phyloP scores from a whole-genome alignment of 495 filamentous ascomycete species.

The Hyphodiscus hymeniophilus region DNA sequence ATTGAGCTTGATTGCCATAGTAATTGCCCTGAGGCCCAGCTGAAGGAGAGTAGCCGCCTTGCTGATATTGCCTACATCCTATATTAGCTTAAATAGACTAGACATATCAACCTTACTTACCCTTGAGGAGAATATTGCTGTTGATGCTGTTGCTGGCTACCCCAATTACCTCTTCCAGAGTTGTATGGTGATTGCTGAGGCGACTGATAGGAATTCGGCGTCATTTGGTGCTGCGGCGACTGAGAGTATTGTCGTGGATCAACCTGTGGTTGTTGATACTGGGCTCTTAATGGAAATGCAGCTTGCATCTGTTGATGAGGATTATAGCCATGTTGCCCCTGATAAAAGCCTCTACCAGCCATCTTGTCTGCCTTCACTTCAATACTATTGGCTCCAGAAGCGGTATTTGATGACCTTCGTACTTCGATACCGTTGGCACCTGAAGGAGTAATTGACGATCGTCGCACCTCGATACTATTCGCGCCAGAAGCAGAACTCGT shows the following conservation, averaged over 20 bases:
- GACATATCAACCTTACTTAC: conserved; percentile 8
- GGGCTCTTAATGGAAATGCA: conserved; percentile 25
- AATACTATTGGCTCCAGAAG: conserved; percentile 25
- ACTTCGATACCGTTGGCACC: conserved; percentile 27
- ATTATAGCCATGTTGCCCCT: conserved; percentile 28
- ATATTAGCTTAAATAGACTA: conserved; percentile 14
- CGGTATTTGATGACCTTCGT: conserved; percentile 5
- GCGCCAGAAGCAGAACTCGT: conserved; percentile 19
- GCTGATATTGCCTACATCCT: conserved; percentile 28
- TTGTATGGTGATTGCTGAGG: conserved; percentile 61
- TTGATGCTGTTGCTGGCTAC: conserved; percentile 33
- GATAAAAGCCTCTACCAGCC: conserved; percentile 26
- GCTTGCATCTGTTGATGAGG: conserved; percentile 29
- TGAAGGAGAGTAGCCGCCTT: conserved; percentile 38
- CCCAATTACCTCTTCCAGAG: conserved; percentile 46
- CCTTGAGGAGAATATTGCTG: conserved; percentile 50
- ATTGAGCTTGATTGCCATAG: conserved; percentile 45
- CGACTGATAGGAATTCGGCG: conserved; percentile 37
- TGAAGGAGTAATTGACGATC: conserved; percentile 11
- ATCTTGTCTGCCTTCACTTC: conserved; percentile 30
- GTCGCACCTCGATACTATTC: conserved; percentile 26
- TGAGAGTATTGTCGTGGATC: conserved; percentile 45
- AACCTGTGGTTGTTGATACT: conserved; percentile 22
- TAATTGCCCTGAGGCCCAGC: conserved; percentile 42
- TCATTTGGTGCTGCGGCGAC: conserved; percentile 50